Base-by-base conservation (phyloP, 495 filamentous ascomycete species). In the Bryoglossum gracile region DNA sequence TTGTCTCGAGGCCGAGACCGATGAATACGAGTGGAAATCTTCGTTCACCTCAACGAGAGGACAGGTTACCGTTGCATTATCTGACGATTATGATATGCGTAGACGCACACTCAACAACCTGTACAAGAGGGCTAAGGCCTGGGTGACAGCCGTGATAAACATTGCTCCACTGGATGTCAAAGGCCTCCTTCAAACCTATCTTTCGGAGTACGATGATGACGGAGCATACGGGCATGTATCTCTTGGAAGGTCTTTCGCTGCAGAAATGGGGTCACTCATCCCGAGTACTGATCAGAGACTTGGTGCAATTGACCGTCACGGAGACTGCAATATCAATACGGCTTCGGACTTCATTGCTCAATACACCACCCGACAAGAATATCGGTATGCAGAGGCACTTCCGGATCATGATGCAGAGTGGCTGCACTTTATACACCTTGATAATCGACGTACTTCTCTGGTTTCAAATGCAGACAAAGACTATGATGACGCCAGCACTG, bases 281-380 rank as follows among this genome's bases (percentile, higher is more conserved):
- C 91, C 92, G 2, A 72, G 73, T n/a, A 89, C 84, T 22, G 89
- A 98, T 64, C 89, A 92, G 52, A 78, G 86, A 43, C 74, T 98
- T 14, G 76, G 76, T 61, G 81, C 84, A 4, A 82, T 95, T 21
- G 87, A 94, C 44, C 72, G 68, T 23, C 75, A 86, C 49, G 77
- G 82, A 9, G 75, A 79, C 24, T 77, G 75, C 16, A 80, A 80
- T 38, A 80, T 94, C 53, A 92, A 97, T 57, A 83, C 89, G 11
- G 90, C 88, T 10, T 96, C 91, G 11, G 89, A 95, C 62, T 95
- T 98, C 56, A 83, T 97, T 61, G 86, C 89, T 25, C 88, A 96
- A 60, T 96, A 97, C 59, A 96, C 90, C n/a, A 92, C 86, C 18
- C 86, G 92, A 8, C 94, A 97, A 61, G 89, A 89, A 56, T 97